Percentiles rank a stretch among this genome's conserved stretches.
These are phyloP conservation scores for Aspergillus olivimuriae DNA, from an alignment of 495 filamentous ascomycete species.

Conservation along the genomic window DNA sequence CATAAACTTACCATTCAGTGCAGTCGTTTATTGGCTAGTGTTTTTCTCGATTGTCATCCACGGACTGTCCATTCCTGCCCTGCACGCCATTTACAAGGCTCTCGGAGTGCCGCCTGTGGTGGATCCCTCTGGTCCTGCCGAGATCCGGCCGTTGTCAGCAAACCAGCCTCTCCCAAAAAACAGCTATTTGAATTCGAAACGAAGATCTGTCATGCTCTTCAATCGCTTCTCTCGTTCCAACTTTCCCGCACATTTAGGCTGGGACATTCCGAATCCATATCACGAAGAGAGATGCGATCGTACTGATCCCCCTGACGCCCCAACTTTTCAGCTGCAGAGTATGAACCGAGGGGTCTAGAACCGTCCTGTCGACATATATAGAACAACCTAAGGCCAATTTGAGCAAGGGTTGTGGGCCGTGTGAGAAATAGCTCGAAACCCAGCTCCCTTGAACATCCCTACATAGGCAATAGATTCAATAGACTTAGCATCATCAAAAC, in stretches of 20 bases:
- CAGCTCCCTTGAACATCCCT: no score
- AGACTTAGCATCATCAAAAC: no score
- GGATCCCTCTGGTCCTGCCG: constrained; percentile 5
- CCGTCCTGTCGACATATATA: no score
- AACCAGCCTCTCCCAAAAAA: constrained; percentile 3
- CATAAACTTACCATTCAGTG: no score
- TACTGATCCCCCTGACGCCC: neutral
- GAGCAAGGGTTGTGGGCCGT: no score
- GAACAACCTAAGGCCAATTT: no score
- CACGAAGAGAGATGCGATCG: neutral
- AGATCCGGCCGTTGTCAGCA: constrained; percentile 3
- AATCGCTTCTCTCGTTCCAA: constrained; percentile 7
- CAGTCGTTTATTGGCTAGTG: constrained; percentile 7
- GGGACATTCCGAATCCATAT: constrained; percentile 12
- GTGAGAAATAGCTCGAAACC: no score
- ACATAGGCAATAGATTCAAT: no score
- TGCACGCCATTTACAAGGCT: constrained; percentile 1
- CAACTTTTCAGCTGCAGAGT: neutral
- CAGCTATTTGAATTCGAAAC: constrained; percentile 1
- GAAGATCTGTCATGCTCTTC: constrained; percentile 4
- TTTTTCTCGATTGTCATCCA: constrained; percentile 6
- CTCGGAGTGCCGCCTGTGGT: constrained; percentile 4
- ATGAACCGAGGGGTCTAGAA: no score
- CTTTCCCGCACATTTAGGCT: constrained; percentile 2
- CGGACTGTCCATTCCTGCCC: constrained; percentile 6